phyloP scores from a whole-genome alignment of 2,329 filamentous ascomycete species.

The Neopestalotiopsis rosae region DNA sequence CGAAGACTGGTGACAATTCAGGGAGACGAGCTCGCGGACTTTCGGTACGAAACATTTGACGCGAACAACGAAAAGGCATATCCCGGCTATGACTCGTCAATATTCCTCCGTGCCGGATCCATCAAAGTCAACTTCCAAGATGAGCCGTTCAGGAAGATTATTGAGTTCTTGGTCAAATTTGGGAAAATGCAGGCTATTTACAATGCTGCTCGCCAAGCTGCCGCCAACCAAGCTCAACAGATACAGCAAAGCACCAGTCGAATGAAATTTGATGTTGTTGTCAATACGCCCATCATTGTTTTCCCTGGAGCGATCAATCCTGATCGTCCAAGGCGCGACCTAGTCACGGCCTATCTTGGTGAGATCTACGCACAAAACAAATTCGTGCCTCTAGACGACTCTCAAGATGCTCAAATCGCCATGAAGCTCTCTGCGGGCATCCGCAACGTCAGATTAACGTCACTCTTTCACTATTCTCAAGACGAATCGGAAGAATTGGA shows the following conservation, averaged over 20 bases:
- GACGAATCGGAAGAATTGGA: conserved; percentile 83
- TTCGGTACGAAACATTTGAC: conserved; percentile 97
- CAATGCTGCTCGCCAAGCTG: conserved; percentile 93
- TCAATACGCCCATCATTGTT: conserved; percentile 95
- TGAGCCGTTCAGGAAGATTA: conserved; percentile 96
- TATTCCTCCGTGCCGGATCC: conserved; percentile 89
- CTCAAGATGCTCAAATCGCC: conserved; percentile 72
- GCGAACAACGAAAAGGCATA: conserved; percentile 71
- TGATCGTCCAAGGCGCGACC: conserved; percentile 74
- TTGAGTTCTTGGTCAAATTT: conserved; percentile 97
- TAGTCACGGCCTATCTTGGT: conserved; percentile 90
- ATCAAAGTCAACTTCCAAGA: conserved; percentile 97
- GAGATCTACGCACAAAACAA: conserved; percentile 97
- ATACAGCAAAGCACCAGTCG: conserved; percentile 89
- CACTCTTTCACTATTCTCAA: conserved; percentile 80
- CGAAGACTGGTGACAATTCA: conserved; percentile 92
- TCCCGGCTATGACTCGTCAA: conserved; percentile 92
- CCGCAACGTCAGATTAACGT: conserved; percentile 88
- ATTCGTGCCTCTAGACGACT: conserved; percentile 84
- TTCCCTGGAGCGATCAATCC: conserved; percentile 82
- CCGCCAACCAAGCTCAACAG: conserved; percentile 90
- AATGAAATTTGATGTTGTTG: conserved; percentile 90
- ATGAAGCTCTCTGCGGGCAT: conserved; percentile 94
- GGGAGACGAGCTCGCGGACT: conserved; percentile 93
- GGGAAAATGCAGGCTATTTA: conserved; percentile 99